Evolutionary conservation across 23 red algal genomes (phyloP), one percentile per base, ranked within the genome.

Genomic region (Gracilaria caudata): DNA sequence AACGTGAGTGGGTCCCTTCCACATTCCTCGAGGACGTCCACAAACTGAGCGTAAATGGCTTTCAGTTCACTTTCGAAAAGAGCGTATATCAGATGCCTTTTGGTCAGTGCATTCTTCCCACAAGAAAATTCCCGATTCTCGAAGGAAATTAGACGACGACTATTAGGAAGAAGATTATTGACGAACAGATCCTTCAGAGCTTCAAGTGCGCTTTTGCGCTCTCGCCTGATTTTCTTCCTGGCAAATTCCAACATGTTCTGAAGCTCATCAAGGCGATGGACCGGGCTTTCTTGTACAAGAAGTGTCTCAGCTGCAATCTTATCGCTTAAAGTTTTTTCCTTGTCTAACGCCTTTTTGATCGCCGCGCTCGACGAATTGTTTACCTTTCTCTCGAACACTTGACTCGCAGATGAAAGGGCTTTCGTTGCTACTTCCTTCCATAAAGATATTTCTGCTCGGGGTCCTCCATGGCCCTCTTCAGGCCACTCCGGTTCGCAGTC

Each of bases 41-140:
- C 51, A 51, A 90, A 94, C 29, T 90, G 51, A 20, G 61, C 34
- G 55, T 98, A 98, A 0, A 84, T 30, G 0, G 38, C 20, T 70
- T 98, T 98, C 45, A 98, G 59, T 46, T 92, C 84, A 44, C 64
- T 74, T 72, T 98, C 96, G 45, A 90, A 98, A 46, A 90, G 41
- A 24, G 91, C 87, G 79, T 92, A 98, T 41, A 81, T 75, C 43
- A 98, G 23, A 81, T 94, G 87, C 12, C 92, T 51, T 36, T 94
- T 91, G 38, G 92, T 82, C 11, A 94, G 30, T 0, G 64, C 65
- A 13, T 39, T 37, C 54, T 80, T 80, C 21, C 34, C 74, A 32
- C 65, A 84, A 33, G 60, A 61, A 57, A 79, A 98, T 28, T 91
- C 78, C 58, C 90, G 66, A 35, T 82, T 77, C 9, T 76, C 77